These are phyloP conservation scores for Termitomyces sp. DNA, from an alignment of 768 basidiomycete genomes.

Conservation along the genomic window DNA sequence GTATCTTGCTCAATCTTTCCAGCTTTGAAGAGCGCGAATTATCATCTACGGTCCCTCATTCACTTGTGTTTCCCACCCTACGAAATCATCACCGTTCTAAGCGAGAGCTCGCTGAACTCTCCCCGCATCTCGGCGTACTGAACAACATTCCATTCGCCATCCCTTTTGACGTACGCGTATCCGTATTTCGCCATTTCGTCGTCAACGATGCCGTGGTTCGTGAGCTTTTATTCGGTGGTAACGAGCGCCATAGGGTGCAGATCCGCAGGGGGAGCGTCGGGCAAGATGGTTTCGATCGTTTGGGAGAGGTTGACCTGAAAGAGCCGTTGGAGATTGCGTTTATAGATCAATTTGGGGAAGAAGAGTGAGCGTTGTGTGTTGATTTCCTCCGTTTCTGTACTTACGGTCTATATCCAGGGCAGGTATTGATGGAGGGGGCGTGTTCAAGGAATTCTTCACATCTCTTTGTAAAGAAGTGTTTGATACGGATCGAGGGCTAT, in stretches of 20 bases:
- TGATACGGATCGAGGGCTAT: slow-evolving; percentile 89
- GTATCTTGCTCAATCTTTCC: background rate
- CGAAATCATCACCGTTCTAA: slow-evolving; percentile 33
- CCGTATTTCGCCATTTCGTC: slow-evolving; percentile 84
- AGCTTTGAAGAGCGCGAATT: slow-evolving; percentile 66
- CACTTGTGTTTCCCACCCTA: background rate
- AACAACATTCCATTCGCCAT: slow-evolving; percentile 96
- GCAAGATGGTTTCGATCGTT: slow-evolving; percentile 86
- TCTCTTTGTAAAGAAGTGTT: slow-evolving; percentile 92
- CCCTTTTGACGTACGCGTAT: slow-evolving; percentile 87
- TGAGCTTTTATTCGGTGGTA: background rate
- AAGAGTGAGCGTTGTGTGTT: slow-evolving; percentile 53
- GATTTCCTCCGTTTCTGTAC: background rate
- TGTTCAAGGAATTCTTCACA: slow-evolving; percentile 98
- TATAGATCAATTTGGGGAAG: slow-evolving; percentile 81
- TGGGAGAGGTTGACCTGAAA: slow-evolving; percentile 76
- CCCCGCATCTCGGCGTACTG: slow-evolving; percentile 83
- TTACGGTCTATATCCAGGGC: slow-evolving; percentile 37
- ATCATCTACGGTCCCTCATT: slow-evolving; percentile 16
- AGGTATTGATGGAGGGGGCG: slow-evolving; percentile 94
- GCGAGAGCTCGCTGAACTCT: slow-evolving; percentile 68
- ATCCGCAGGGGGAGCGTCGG: slow-evolving; percentile 76
- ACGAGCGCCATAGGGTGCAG: slow-evolving; percentile 32
- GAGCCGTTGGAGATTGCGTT: slow-evolving; percentile 86
- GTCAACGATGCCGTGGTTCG: slow-evolving; percentile 44